These are phyloP conservation scores for Lactarius pseudohatsudake DNA, from an alignment of 768 basidiomycete genomes.

Conservation along the genomic window DNA sequence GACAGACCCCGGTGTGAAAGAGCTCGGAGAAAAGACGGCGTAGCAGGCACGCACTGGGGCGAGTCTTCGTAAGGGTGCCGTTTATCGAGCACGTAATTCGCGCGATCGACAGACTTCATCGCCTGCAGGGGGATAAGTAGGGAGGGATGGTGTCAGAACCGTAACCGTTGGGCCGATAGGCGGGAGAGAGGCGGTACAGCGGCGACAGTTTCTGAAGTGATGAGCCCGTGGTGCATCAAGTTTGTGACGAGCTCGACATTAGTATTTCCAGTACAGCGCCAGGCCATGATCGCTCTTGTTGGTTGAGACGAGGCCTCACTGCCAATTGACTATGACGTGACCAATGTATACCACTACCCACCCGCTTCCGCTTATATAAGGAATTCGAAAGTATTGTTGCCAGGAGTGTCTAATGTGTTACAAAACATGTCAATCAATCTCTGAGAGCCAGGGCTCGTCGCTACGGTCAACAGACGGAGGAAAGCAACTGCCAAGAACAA, in stretches of 20 bases:
- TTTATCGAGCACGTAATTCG: slow-evolving; percentile 43
- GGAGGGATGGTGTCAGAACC: background rate
- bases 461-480: slow-evolving; percentile 43
- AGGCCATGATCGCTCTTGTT: slow-evolving; percentile 60
- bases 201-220: slow-evolving; percentile 54
- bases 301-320: background rate
- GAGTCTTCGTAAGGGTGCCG: slow-evolving; percentile 49
- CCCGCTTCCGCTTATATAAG: background rate
- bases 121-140: slow-evolving; percentile 35
- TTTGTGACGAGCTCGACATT: slow-evolving; percentile 76
- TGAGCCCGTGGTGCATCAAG: slow-evolving; percentile 53
- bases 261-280: slow-evolving; percentile 68
- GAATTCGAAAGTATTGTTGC: background rate
- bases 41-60: slow-evolving; percentile 41
- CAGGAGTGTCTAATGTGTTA: background rate
- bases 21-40: background rate
- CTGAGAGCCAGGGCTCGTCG: slow-evolving; percentile 43
- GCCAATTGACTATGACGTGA: background rate
- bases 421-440: slow-evolving; percentile 31
- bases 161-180: background rate
- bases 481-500: slow-evolving; percentile 38
- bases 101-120: slow-evolving; percentile 48
- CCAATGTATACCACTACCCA: background rate
- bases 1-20: background rate
- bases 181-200: slow-evolving; percentile 41